Evolutionary conservation across 208 protist genomes (phyloP).

Genomic region (Crithidia thermophila): DNA sequence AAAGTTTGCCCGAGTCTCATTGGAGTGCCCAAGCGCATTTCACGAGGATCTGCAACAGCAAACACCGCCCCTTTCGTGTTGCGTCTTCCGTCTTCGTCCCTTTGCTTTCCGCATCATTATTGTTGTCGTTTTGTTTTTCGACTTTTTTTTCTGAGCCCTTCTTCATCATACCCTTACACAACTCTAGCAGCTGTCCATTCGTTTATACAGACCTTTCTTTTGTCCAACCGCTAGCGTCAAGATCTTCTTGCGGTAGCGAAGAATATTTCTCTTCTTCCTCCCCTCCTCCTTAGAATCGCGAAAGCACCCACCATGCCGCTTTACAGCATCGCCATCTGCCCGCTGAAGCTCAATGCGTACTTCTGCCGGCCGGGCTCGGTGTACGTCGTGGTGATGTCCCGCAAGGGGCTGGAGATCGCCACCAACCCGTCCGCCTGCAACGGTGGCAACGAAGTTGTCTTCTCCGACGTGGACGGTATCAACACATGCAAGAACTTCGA

Average conservation of each 20-base stretch:
- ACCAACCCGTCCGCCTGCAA: slow-evolving; percentile 68
- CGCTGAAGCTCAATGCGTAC: slow-evolving; percentile 69
- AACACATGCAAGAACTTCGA: slow-evolving; percentile 55
- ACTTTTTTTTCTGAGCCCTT: too few species aligned
- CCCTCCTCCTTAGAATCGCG: neutral
- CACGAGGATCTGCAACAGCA: too few species aligned
- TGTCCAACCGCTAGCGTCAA: too few species aligned
- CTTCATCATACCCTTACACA: neutral
- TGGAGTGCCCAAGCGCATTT: too few species aligned
- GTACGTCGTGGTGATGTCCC: slow-evolving; percentile 78
- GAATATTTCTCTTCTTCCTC: slow-evolving; percentile 10
- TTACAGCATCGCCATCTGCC: slow-evolving; percentile 80
- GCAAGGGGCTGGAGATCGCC: slow-evolving; percentile 71
- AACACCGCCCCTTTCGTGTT: too few species aligned
- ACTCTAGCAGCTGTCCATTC: neutral
- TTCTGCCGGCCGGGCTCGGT: slow-evolving; percentile 66
- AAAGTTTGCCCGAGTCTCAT: too few species aligned
- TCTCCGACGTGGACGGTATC: slow-evolving; percentile 59
- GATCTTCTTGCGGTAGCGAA: too few species aligned
- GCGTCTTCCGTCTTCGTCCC: too few species aligned
- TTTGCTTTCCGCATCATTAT: too few species aligned
- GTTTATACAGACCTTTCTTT: neutral
- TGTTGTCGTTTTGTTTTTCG: too few species aligned
- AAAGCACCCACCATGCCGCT: slow-evolving; percentile 70
- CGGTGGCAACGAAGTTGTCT: slow-evolving; percentile 69